Percentiles rank a stretch among this genome's conserved stretches.
Evolutionary conservation across 2,329 filamentous ascomycete species (phyloP).

Genomic region (Alternaria sp.): DNA sequence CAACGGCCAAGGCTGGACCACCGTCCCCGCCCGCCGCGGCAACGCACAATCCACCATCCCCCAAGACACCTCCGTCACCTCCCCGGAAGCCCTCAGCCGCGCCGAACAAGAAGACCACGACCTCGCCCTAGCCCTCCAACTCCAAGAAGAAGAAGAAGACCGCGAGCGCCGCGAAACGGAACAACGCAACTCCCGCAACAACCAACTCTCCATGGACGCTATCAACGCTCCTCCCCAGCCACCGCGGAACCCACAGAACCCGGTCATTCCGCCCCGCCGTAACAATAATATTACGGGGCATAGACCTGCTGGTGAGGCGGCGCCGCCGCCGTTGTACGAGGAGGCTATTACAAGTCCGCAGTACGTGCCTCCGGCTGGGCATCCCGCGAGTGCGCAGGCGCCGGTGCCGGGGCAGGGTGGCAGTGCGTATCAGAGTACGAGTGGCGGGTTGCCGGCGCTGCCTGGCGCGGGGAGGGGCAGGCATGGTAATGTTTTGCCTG

Average conservation of each 20-base stretch:
- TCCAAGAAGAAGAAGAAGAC: slow-evolving; percentile 93
- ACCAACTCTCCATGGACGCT: slow-evolving; percentile 70
- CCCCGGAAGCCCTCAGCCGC: slow-evolving; percentile 48
- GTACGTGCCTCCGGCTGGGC: slow-evolving; percentile 59
- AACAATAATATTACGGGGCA: slow-evolving; percentile 46
- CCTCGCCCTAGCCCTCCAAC: slow-evolving; percentile 84
- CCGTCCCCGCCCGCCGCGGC: slow-evolving; percentile 53
- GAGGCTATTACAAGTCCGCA: slow-evolving; percentile 64
- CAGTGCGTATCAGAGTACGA: slow-evolving; percentile 34
- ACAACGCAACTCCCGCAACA: slow-evolving; percentile 70
- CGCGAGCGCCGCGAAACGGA: slow-evolving; percentile 67
- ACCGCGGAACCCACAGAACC: slow-evolving; percentile 45
- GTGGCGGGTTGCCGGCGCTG: slow-evolving; percentile 14
- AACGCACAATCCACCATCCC: slow-evolving; percentile 23
- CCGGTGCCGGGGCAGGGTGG: slow-evolving; percentile 34
- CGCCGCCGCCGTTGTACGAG: slow-evolving; percentile 70
- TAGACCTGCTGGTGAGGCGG: slow-evolving; percentile 54
- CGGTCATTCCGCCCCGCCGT: slow-evolving; percentile 54
- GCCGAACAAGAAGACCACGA: slow-evolving; percentile 83
- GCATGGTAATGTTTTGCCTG: slow-evolving; percentile 9
- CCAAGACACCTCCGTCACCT: slow-evolving; percentile 27
- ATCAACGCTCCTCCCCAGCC: slow-evolving; percentile 57
- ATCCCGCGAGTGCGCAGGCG: slow-evolving; percentile 51
- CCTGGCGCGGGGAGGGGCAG: slow-evolving; percentile 5
- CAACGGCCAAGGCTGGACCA: slow-evolving; percentile 62